These are phyloP conservation scores for Dinochytrium kinnereticum DNA, from an alignment of 371 early-diverging fungal species.

Conservation along the genomic window DNA sequence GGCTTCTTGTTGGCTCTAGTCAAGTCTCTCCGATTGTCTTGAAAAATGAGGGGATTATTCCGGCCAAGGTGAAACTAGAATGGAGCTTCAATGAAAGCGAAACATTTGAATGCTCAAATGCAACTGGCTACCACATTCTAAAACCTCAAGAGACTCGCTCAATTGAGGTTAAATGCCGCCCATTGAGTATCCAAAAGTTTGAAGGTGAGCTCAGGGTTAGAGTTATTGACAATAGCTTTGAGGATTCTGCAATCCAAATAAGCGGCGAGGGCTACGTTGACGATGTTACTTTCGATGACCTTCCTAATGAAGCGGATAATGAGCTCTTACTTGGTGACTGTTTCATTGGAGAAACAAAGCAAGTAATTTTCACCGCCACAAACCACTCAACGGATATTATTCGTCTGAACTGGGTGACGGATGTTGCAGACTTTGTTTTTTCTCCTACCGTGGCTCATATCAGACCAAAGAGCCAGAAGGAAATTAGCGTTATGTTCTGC, in stretches of 20 bases:
- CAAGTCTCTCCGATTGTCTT: constrained; percentile 50
- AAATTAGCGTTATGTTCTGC: constrained; percentile 45
- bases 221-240: constrained; percentile 60
- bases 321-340: constrained; percentile 55
- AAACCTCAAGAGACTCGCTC: constrained; percentile 45
- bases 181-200: constrained; percentile 43
- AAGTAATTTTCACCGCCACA: constrained; percentile 36
- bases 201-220: constrained; percentile 53
- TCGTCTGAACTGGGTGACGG: constrained; percentile 37
- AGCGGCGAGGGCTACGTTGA: constrained; percentile 58
- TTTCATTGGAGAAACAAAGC: constrained; percentile 46
- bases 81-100: constrained; percentile 47
- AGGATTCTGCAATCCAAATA: constrained; percentile 52
- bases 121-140: constrained; percentile 39
- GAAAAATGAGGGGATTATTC: constrained; percentile 60
- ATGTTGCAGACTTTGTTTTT: constrained; percentile 44
- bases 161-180: constrained; percentile 50
- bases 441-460: constrained; percentile 49
- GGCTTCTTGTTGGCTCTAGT: constrained; percentile 46
- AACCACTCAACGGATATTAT: constrained; percentile 53
- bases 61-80: constrained; percentile 57
- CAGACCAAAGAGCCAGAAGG: constrained; percentile 42
- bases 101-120: constrained; percentile 47
- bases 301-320: constrained; percentile 47
- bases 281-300: constrained; percentile 52